Evolutionary conservation across 441 rosid genomes (phyloP), one percentile per base, ranked within the genome.

Genomic region (Corymbia calophylla): DNA sequence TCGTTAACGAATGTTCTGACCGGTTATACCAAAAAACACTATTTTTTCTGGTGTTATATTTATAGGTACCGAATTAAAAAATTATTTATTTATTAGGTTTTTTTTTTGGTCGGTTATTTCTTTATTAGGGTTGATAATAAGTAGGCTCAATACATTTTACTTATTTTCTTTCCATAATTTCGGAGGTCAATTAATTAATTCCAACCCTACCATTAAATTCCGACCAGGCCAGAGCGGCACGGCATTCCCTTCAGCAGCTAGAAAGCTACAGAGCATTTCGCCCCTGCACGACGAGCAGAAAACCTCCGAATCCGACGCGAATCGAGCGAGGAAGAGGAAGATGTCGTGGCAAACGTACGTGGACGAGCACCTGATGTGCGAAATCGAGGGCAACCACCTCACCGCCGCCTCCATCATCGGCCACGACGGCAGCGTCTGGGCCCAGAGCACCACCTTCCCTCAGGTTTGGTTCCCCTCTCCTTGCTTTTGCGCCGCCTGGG

Each of bases 311-410:
- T 2, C 77, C 51, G 44, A 23, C 84, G 1, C 51, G n/a, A 77
- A 53, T 17, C 87, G 62, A 86, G 47, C 29, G 32, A 81, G 73
- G 66, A 87, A 68, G 92, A 88, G 81, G 88, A 93, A 93, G 93
- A 96, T 97, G 99, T 96, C 98, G 93, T 97, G 99, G 99, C 97
- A 97, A 91, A 84, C 97, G 2, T 96, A 96, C 94, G 98, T 97
- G 53, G 98, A 97, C 88, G 98, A 97, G 6, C 99, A 96, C 92
- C 92, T 97, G 73, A 94, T 96, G 97, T 95, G 98, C 93, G 98
- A 96, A 4, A 92, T 95, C 85, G 99, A 95, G 31, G 97, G 97
- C 88, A 87, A 93, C 66, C 93, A 86, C 55, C 97, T 96, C 91
- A 84, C 95, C 14, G 87, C 97, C 32, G 98, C 99, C 73, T 97